Evolutionary conservation across 805 yeast species (phyloP).

Genomic region (Kluyveromyces dobzhanskii): DNA sequence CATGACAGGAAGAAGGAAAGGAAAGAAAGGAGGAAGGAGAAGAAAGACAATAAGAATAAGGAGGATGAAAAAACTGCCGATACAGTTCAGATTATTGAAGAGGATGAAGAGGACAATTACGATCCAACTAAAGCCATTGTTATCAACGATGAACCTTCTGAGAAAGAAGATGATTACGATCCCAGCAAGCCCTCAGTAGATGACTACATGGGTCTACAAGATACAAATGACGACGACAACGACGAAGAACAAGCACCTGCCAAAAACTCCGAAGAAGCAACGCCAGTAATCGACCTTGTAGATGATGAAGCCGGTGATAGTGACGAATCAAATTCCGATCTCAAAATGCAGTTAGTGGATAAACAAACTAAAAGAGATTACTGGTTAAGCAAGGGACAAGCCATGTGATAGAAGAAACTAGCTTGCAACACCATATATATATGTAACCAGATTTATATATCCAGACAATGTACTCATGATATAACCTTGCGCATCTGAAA

Average conservation of each 20-base stretch:
- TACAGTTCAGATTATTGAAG: background rate
- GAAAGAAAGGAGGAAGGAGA: conserved; percentile 2
- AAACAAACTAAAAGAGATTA: conserved; percentile 28
- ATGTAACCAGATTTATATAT: too few species aligned
- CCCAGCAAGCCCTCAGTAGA: conserved; percentile 13
- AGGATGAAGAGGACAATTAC: conserved; percentile 7
- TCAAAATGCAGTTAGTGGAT: conserved; percentile 19
- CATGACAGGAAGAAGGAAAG: conserved; percentile 6
- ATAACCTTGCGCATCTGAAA: too few species aligned
- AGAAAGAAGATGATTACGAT: conserved; percentile 6
- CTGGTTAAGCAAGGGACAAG: conserved; percentile 28
- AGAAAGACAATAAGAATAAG: conserved; percentile 1
- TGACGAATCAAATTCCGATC: conserved; percentile 12
- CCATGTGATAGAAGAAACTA: conserved; percentile 6
- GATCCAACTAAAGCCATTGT: conserved; percentile 5
- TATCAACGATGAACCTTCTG: background rate
- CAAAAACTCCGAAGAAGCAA: background rate
- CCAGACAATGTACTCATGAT: too few species aligned
- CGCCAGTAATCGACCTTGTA: background rate
- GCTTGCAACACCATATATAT: background rate
- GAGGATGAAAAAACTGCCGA: background rate
- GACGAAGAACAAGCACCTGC: conserved; percentile 7
- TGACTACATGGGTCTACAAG: conserved; percentile 24
- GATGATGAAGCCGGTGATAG: conserved; percentile 4
- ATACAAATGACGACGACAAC: conserved; percentile 21